A percentile compares a stretch with the other conserved stretches of the same genome.
phyloP scores from a whole-genome alignment of 208 protist species.

The Entamoeba invadens region DNA sequence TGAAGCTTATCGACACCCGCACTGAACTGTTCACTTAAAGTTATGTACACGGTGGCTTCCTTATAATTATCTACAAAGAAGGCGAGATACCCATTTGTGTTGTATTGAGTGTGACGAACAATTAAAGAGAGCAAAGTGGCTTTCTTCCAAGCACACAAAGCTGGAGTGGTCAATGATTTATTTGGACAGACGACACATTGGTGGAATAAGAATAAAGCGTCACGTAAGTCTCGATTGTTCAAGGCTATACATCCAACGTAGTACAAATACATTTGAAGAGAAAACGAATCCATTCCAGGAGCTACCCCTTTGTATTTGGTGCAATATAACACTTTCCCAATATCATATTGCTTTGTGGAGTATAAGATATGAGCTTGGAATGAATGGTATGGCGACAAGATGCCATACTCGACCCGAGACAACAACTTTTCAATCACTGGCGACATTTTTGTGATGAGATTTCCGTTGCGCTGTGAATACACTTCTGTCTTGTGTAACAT shows the following conservation, averaged over 20 bases:
- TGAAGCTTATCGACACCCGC: neutral
- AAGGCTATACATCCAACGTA: neutral
- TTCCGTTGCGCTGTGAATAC: neutral
- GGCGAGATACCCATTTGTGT: neutral
- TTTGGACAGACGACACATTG: neutral
- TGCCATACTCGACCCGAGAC: neutral
- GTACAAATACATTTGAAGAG: neutral
- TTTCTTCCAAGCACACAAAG: neutral
- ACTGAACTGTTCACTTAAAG: neutral
- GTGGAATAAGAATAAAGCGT: neutral
- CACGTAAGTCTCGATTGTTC: neutral
- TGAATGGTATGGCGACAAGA: neutral
- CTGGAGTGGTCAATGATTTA: neutral
- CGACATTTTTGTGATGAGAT: neutral
- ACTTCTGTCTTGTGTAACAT: neutral
- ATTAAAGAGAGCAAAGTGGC: neutral
- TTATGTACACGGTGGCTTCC: neutral
- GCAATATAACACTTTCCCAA: neutral
- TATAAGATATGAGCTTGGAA: neutral
- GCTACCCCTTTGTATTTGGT: neutral
- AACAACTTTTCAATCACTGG: neutral
- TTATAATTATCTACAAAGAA: neutral
- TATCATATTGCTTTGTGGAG: neutral
- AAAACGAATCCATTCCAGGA: neutral
- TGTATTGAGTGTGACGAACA: neutral